These are phyloP conservation scores for Heracleum sosnowskyi DNA, from an alignment of 129 eudicot genomes.

Conservation along the genomic window DNA sequence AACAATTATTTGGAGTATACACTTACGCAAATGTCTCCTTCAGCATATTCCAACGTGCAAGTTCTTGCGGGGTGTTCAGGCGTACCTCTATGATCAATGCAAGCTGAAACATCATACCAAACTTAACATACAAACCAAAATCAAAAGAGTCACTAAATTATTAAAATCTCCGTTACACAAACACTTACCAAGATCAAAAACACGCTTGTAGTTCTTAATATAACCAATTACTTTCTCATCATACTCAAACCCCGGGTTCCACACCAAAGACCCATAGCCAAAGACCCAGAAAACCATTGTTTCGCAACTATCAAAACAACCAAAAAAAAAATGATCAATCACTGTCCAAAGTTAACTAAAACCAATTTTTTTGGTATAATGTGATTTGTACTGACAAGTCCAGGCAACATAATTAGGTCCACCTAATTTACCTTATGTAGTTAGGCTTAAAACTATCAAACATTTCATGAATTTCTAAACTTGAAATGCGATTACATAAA, in stretches of 20 bases:
- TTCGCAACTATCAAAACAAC: background rate
- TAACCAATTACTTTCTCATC: slow-evolving; percentile 83
- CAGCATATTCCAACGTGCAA: slow-evolving; percentile 67
- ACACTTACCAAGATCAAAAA: slow-evolving; percentile 76
- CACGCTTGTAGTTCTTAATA: slow-evolving; percentile 77
- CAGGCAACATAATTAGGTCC: background rate
- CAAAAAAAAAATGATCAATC: background rate
- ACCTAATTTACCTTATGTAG: background rate
- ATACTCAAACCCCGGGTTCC: slow-evolving; percentile 93
- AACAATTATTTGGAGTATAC: background rate
- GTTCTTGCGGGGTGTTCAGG: slow-evolving; percentile 97
- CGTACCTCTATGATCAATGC: slow-evolving; percentile 97
- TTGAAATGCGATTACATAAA: background rate
- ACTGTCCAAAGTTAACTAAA: background rate
- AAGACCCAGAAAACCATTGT: slow-evolving; percentile 97
- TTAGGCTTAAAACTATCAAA: background rate
- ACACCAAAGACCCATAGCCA: slow-evolving; percentile 94
- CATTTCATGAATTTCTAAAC: background rate
- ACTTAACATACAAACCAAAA: background rate
- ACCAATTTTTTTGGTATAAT: too few species aligned
- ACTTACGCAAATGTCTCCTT: slow-evolving; percentile 87
- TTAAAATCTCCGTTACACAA: background rate
- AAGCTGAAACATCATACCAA: slow-evolving; percentile 46
- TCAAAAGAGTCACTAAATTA: background rate
- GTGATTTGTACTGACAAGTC: background rate